Base-by-base conservation (phyloP, 139 green algal genomes). In the Gonium pectorale region DNA sequence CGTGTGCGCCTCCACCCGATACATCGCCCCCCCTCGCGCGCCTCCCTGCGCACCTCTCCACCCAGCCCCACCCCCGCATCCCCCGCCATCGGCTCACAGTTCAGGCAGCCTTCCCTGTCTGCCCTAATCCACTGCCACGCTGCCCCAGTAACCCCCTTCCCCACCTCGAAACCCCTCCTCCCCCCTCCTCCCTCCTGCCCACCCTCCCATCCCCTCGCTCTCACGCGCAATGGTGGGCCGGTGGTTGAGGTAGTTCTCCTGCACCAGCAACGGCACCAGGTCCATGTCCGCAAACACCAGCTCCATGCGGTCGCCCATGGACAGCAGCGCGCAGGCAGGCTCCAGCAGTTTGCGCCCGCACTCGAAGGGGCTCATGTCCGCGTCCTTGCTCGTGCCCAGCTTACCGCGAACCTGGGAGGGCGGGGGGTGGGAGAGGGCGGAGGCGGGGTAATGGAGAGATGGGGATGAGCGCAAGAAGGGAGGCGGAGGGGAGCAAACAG, bases 231-330 rank as follows among this genome's bases (percentile, higher is more conserved):
- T 86, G 17, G 66, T 83, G 4, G 96, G 94, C 43, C 85, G 59
- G 89, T 99, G 94, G 87, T 99, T 98, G 29, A 98, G 27, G 86
- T 99, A 99, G 90, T 99, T 99, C 89, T 99, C 97, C 88, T 97
- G 91, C 81, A 90, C 49, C 51, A 92, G 82, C 79, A 92, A 68
- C 27, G 97, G 96, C 62, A 99, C 92, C 31, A 99, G 90, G 83
- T 99, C 97, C 31, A 93, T 82, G 89, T 99, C 97, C 67, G 95
- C 88, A 83, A 99, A 99, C 37, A 96, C 94, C 40, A 98, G 80
- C 63, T 99, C 94, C 31, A 95, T 81, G 51, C 92, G 90, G 40
- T 96, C 92, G 38, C 56, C 81, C 24, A 94, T 63, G 15, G 63
- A 73, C 51, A 91, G 74, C 19, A 71, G 31, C 2, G 56, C 67